A percentile compares a stretch with the other conserved stretches of the same genome.
These are phyloP conservation scores for Fagus crenata DNA, from an alignment of 306 rosid species.

Conservation along the genomic window DNA sequence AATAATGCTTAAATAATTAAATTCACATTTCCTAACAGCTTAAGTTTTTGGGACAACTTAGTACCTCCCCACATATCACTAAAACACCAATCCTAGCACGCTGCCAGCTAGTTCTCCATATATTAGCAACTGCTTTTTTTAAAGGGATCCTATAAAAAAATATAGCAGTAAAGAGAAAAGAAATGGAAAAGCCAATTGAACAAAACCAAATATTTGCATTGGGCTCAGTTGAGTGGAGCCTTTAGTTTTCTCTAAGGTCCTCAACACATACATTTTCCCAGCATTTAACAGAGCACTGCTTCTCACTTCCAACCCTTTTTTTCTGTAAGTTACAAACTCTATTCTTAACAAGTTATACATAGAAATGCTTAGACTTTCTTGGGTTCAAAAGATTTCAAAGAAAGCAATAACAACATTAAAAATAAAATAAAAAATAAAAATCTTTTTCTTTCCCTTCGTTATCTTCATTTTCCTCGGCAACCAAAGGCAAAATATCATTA, in stretches of 20 bases:
- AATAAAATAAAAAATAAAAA: background rate
- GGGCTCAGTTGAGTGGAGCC: background rate
- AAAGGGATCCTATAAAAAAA: background rate
- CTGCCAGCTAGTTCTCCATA: too few species aligned
- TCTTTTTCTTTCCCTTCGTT: background rate
- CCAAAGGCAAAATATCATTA: background rate
- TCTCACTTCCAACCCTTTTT: background rate
- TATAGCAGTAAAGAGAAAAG: background rate
- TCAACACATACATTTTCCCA: background rate
- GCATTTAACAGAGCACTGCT: background rate
- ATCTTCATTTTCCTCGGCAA: background rate
- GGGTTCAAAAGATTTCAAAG: background rate
- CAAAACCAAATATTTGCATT: background rate
- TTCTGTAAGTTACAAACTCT: background rate
- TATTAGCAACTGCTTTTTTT: too few species aligned
- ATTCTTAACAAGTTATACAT: background rate
- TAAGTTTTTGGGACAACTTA: too few species aligned
- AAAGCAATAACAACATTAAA: background rate
- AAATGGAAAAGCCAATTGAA: background rate
- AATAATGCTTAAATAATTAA: too few species aligned
- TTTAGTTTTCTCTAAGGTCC: background rate
- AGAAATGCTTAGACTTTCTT: background rate
- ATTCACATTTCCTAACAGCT: too few species aligned
- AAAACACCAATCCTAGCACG: background rate
- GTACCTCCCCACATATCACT: background rate